Conservation (phyloP, 352 stramenopile genomes). For the Pythium volutum region DNA sequence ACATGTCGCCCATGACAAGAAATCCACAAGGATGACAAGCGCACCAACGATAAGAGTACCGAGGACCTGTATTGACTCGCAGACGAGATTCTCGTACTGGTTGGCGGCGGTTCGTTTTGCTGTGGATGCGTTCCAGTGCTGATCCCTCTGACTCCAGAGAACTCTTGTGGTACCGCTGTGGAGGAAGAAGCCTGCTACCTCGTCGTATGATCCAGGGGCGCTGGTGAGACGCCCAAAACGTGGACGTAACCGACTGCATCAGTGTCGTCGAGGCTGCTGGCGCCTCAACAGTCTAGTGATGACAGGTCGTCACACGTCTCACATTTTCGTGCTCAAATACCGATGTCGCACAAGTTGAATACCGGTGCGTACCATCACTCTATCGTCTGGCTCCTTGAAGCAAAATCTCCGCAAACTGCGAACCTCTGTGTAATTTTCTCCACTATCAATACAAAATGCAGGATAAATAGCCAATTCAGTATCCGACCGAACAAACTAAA, state of each 20-base stretch:
- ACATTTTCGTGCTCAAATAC: no score
- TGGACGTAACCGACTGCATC: slow-evolving; percentile 73
- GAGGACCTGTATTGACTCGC: slow-evolving; percentile 47
- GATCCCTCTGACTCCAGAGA: slow-evolving; percentile 32
- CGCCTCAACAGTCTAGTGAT: no score
- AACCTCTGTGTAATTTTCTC: no score
- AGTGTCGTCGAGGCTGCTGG: slow-evolving; percentile 36
- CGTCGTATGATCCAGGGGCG: slow-evolving; percentile 72
- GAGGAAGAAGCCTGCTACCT: slow-evolving; percentile 57
- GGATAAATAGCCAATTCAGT: no score
- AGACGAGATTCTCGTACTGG: slow-evolving; percentile 69
- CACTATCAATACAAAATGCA: no score
- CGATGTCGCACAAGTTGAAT: no score
- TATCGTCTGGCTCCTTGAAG: no score
- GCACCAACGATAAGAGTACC: neutral
- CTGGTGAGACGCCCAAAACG: slow-evolving; percentile 70
- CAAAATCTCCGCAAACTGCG: no score
- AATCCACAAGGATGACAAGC: slow-evolving; percentile 13
- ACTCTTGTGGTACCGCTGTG: slow-evolving; percentile 57
- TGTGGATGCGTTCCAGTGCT: slow-evolving; percentile 45
- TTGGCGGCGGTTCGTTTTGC: slow-evolving; percentile 47
- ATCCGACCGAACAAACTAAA: no score
- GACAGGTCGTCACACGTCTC: no score
- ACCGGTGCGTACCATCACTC: no score
- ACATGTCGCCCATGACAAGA: no score